phyloP scores from a whole-genome alignment of 2,329 filamentous ascomycete species.

The Claviceps spartinae region DNA sequence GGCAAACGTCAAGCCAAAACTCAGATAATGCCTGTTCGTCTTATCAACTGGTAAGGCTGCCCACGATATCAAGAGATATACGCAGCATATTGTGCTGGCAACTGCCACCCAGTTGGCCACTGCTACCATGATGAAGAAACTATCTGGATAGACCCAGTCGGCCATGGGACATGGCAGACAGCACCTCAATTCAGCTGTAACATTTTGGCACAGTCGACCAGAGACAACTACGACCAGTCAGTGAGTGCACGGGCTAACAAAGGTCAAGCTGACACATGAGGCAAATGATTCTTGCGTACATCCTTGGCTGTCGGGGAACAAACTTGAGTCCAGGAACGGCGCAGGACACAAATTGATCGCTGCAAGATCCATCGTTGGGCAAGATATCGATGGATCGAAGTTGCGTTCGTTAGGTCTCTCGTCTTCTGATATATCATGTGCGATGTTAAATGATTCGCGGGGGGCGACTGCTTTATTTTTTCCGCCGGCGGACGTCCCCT shows the following conservation, averaged over 20 bases:
- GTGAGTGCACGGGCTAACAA: background rate
- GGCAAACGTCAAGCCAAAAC: slow-evolving; percentile 67
- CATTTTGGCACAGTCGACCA: slow-evolving; percentile 39
- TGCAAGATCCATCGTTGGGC: slow-evolving; percentile 17
- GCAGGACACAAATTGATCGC: slow-evolving; percentile 43
- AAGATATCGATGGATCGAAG: background rate
- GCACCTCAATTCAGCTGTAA: slow-evolving; percentile 44
- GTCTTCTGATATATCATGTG: background rate
- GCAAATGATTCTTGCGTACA: slow-evolving; percentile 33
- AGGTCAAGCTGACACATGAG: slow-evolving; percentile 4
- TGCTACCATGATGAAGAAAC: slow-evolving; percentile 43
- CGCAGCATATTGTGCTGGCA: slow-evolving; percentile 53
- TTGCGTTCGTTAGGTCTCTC: background rate
- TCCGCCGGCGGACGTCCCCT: background rate
- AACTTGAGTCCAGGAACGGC: slow-evolving; percentile 53
- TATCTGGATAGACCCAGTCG: slow-evolving; percentile 56
- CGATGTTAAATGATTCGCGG: background rate
- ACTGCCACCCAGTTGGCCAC: slow-evolving; percentile 77
- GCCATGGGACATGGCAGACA: slow-evolving; percentile 85
- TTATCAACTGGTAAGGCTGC: slow-evolving; percentile 69
- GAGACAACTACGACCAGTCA: slow-evolving; percentile 33
- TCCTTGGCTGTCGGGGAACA: slow-evolving; percentile 48
- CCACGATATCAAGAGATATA: slow-evolving; percentile 72
- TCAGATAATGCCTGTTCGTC: slow-evolving; percentile 86
- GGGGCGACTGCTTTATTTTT: background rate